These are phyloP conservation scores for Cryptococcus depauperatus DNA, from an alignment of 1,284 basidiomycete genomes.

Conservation along the genomic window DNA sequence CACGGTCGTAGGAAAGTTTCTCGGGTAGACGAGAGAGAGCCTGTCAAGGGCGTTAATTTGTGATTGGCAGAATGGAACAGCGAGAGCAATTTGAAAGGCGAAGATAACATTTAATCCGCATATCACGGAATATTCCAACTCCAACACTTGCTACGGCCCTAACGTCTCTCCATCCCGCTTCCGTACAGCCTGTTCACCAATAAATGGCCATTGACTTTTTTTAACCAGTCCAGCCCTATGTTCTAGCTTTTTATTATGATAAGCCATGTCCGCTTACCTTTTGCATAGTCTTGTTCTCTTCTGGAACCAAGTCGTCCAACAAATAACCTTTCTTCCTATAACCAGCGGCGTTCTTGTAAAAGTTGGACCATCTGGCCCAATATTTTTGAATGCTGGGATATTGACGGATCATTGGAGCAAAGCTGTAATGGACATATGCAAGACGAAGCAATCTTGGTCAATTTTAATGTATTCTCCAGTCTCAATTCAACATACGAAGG, in stretches of 20 bases:
- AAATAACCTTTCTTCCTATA: slow-evolving; percentile 84
- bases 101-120: too few relatives aligned
- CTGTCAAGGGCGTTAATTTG: slow-evolving; percentile 47
- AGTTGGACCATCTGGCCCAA: slow-evolving; percentile 71
- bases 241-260: neutral
- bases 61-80: too few relatives aligned
- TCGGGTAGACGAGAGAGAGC: slow-evolving; percentile 73
- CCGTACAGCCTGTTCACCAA: neutral
- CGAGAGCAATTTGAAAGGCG: too few relatives aligned
- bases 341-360: slow-evolving; percentile 74
- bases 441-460: neutral
- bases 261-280: slow-evolving; percentile 52
- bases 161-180: slow-evolving; percentile 1
- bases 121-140: too few relatives aligned
- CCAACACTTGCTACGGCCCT: neutral
- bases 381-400: slow-evolving; percentile 47
- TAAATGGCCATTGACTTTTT: too few relatives aligned
- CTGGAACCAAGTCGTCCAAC: slow-evolving; percentile 90
- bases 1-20: slow-evolving; percentile 80
- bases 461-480: neutral
- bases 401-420: slow-evolving; percentile 67
- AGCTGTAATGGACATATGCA: slow-evolving; percentile 24
- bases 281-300: slow-evolving; percentile 78
- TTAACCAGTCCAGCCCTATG: neutral
- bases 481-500: slow-evolving; percentile 48